Percentiles rank a stretch among this genome's conserved stretches.
These are phyloP conservation scores for Fraxinus pennsylvanica DNA, from an alignment of 257 asterid species.

Conservation along the genomic window DNA sequence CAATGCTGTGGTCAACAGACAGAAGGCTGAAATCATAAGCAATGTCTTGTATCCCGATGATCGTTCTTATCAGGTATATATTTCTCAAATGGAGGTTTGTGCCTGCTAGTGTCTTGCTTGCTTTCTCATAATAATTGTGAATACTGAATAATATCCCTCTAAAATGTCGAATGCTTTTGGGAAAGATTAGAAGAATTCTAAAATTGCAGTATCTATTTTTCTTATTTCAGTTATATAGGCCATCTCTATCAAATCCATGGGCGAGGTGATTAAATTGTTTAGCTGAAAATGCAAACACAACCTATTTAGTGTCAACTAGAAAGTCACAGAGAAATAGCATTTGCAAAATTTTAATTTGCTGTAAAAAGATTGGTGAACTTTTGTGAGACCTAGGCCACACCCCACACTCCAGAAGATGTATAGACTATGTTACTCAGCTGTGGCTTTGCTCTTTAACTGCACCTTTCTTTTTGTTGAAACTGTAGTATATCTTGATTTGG, in stretches of 20 bases:
- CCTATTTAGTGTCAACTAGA: background rate
- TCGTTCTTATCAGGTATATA: slow-evolving; percentile 54
- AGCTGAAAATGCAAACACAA: too few relatives aligned
- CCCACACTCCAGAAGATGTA: background rate
- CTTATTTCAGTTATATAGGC: background rate
- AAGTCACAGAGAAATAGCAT: background rate
- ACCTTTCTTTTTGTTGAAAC: background rate
- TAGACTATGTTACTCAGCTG: background rate
- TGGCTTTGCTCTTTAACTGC: background rate
- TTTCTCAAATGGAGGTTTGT: background rate
- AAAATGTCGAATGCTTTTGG: background rate
- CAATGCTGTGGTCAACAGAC: slow-evolving; percentile 44
- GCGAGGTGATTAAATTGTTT: too few relatives aligned
- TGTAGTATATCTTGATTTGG: background rate
- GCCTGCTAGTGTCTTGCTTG: background rate
- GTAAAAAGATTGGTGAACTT: background rate
- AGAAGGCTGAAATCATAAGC: slow-evolving; percentile 56
- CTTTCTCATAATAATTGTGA: background rate
- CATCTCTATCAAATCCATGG: background rate
- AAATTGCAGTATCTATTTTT: background rate
- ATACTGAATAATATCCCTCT: background rate
- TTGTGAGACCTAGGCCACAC: too few relatives aligned
- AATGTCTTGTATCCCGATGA: slow-evolving; percentile 55
- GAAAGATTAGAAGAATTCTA: background rate
- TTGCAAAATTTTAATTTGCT: background rate